These are phyloP conservation scores for Haplosporangium sp. DNA, from an alignment of 371 early-diverging fungal genomes.

Conservation along the genomic window DNA sequence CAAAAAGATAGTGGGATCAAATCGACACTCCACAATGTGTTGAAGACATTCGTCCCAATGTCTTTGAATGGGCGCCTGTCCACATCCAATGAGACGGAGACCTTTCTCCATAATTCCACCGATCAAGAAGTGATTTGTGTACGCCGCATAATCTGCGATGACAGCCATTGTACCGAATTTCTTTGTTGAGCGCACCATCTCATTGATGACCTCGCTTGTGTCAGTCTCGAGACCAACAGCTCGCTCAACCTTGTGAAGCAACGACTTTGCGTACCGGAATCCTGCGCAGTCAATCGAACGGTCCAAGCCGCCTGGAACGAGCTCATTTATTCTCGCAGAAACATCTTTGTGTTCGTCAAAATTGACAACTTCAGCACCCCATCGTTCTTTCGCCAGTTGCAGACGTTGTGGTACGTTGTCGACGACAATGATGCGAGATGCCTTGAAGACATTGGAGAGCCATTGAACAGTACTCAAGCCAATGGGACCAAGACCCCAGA, in stretches of 20 bases:
- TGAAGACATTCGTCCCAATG: slow-evolving; percentile 63
- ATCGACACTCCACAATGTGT: slow-evolving; percentile 54
- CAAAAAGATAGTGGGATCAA: slow-evolving; percentile 68
- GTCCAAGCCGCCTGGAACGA: slow-evolving; percentile 64
- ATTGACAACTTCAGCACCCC: slow-evolving; percentile 64
- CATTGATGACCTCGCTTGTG: slow-evolving; percentile 67
- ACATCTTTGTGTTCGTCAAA: slow-evolving; percentile 60
- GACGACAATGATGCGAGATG: slow-evolving; percentile 65
- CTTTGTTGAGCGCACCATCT: slow-evolving; percentile 58
- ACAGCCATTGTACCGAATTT: slow-evolving; percentile 65
- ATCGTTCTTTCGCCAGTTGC: slow-evolving; percentile 55
- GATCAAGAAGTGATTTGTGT: slow-evolving; percentile 66
- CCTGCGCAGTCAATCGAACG: slow-evolving; percentile 68
- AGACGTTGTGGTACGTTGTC: slow-evolving; percentile 67
- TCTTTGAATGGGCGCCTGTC: slow-evolving; percentile 68
- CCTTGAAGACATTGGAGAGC: slow-evolving; percentile 61
- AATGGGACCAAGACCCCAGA: slow-evolving; percentile 75
- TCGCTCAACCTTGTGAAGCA: slow-evolving; percentile 62
- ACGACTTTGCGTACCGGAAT: slow-evolving; percentile 65
- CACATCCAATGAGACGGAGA: slow-evolving; percentile 63
- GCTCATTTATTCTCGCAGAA: slow-evolving; percentile 51
- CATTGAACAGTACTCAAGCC: slow-evolving; percentile 67
- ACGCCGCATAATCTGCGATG: slow-evolving; percentile 66
- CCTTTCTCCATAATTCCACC: slow-evolving; percentile 76
- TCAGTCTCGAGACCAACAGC: slow-evolving; percentile 70